phyloP scores from a whole-genome alignment of 2,329 filamentous ascomycete genomes.

The Colletotrichum zoysiae region DNA sequence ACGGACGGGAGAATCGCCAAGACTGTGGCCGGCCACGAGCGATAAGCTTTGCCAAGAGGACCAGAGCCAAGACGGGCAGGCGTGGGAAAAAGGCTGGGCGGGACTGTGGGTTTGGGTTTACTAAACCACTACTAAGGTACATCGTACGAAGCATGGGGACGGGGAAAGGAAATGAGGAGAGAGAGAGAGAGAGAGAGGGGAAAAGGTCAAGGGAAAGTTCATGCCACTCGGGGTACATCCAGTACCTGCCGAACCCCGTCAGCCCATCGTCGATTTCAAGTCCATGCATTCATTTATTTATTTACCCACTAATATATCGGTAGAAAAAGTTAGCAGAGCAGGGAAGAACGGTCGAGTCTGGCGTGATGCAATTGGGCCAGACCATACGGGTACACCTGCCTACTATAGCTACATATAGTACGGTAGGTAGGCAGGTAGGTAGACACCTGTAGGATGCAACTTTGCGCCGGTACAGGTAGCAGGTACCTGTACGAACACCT shows the following conservation, averaged over 20 bases:
- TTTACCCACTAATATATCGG: neutral
- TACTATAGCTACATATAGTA: no score
- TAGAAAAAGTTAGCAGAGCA: neutral
- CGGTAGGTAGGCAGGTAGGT: no score
- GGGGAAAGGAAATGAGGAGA: neutral
- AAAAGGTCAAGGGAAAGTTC: conserved; percentile 6
- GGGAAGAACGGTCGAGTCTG: conserved; percentile 2
- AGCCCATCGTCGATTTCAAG: neutral
- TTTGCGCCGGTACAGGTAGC: neutral
- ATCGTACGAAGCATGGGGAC: conserved; percentile 9
- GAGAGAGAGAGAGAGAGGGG: neutral
- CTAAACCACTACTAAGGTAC: no score
- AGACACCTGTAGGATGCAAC: neutral
- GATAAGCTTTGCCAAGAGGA: conserved; percentile 54
- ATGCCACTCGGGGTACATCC: neutral
- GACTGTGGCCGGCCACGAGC: conserved; percentile 45
- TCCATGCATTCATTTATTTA: no score
- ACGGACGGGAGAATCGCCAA: conserved; percentile 32
- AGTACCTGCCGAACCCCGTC: neutral
- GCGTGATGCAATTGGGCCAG: conserved; percentile 1
- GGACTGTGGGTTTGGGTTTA: conserved; percentile 31
- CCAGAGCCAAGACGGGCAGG: conserved; percentile 44
- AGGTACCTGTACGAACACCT: no score
- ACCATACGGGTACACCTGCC: neutral
- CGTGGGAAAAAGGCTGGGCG: conserved; percentile 31